phyloP scores from a whole-genome alignment of 345 rosid genomes.

The Streptanthus diversifolius region DNA sequence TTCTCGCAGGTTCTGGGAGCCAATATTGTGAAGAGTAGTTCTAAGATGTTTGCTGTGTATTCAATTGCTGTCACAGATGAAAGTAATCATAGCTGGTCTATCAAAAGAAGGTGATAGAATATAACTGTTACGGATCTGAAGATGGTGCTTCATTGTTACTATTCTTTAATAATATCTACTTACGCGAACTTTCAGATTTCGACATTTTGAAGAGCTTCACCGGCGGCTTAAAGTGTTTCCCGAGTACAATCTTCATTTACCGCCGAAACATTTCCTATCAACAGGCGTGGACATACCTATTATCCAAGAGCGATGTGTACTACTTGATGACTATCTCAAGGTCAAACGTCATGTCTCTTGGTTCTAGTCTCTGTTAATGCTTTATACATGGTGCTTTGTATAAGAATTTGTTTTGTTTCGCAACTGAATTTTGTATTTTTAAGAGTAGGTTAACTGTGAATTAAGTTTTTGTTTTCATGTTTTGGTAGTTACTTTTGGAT shows the following conservation, averaged over 20 bases:
- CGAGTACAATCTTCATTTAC: constrained; percentile 89
- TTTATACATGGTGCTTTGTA: constrained; percentile 3
- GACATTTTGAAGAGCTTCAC: constrained; percentile 99
- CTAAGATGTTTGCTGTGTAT: constrained; percentile 89
- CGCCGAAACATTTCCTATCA: constrained; percentile 96
- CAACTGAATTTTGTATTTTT: background rate
- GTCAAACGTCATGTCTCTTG: constrained; percentile 39
- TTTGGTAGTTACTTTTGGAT: constrained; percentile 11
- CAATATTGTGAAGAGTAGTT: constrained; percentile 88
- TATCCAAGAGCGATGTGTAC: constrained; percentile 84
- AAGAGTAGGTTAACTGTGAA: constrained; percentile 12
- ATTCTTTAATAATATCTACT: background rate
- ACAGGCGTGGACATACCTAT: constrained; percentile 77
- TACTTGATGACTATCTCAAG: constrained; percentile 87
- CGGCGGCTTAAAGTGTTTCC: constrained; percentile 86
- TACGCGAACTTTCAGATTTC: constrained; percentile 51
- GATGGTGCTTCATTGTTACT: background rate
- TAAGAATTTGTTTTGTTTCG: background rate
- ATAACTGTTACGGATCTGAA: constrained; percentile 25
- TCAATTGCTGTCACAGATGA: constrained; percentile 88
- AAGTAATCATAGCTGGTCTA: constrained; percentile 85
- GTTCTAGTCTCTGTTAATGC: constrained; percentile 13
- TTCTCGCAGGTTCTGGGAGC: constrained; percentile 89
- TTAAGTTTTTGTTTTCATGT: constrained; percentile 12
- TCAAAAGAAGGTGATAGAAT: constrained; percentile 84